Conservation (phyloP, 2,329 filamentous ascomycete genomes). For the Lachnellula cervina region DNA sequence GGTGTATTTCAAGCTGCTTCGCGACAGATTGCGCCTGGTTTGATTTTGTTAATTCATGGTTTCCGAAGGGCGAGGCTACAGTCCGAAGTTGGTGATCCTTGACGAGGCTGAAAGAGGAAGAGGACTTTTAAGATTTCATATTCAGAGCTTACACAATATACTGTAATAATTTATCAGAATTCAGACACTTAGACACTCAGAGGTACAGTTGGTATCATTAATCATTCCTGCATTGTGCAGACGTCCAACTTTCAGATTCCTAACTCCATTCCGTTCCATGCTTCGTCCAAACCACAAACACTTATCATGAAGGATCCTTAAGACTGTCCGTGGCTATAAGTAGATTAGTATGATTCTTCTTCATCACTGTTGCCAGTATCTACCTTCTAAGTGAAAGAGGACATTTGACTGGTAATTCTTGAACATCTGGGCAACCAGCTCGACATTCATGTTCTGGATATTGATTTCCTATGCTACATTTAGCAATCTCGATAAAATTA, state of each 20-base stretch:
- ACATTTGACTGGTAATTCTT: constrained; percentile 99
- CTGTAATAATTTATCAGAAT: too few relatives aligned
- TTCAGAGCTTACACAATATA: too few relatives aligned
- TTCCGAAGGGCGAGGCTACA: constrained; percentile 14
- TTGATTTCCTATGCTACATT: constrained; percentile 73
- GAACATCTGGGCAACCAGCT: constrained; percentile 98
- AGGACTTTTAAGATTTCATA: neutral
- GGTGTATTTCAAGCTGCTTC: constrained; percentile 3
- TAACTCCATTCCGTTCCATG: neutral
- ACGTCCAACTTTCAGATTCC: neutral
- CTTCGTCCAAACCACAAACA: neutral
- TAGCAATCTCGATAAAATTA: neutral
- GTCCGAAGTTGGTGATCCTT: constrained; percentile 6
- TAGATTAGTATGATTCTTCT: constrained; percentile 16
- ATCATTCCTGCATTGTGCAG: constrained; percentile 4
- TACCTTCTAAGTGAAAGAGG: constrained; percentile 94
- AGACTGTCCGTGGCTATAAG: constrained; percentile 72
- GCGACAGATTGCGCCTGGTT: constrained; percentile 4
- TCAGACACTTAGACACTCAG: neutral
- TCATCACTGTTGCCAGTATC: neutral
- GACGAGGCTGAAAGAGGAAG: constrained; percentile 14
- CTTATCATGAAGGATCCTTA: constrained; percentile 62
- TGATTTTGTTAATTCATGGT: constrained; percentile 1
- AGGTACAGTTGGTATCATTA: constrained; percentile 3
- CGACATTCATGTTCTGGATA: constrained; percentile 97